These are phyloP conservation scores for Apodospora peruviana DNA, from an alignment of 495 filamentous ascomycete genomes.

Conservation along the genomic window DNA sequence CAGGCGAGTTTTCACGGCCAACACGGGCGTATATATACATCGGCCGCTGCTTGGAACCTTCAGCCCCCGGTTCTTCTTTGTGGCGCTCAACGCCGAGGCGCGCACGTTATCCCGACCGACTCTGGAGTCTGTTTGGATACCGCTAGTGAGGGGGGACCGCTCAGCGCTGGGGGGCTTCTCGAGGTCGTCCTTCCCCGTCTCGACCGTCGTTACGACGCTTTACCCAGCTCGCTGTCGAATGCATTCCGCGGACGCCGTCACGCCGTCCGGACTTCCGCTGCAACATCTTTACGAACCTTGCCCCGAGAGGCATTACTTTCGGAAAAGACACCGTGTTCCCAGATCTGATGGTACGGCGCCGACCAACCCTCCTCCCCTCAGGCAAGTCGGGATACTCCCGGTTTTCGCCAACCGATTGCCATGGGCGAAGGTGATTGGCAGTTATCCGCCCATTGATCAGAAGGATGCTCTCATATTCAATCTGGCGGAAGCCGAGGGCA, in stretches of 20 bases:
- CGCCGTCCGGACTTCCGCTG: background rate
- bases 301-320: background rate
- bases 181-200: background rate
- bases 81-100: background rate
- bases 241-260: background rate
- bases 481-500: background rate
- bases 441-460: background rate
- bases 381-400: background rate
- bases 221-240: background rate
- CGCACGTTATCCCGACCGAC: background rate
- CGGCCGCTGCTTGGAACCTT: background rate
- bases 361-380: background rate
- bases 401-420: background rate
- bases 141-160: background rate
- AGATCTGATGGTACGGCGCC: background rate
- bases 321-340: background rate
- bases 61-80: background rate
- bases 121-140: background rate
- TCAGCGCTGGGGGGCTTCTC: background rate
- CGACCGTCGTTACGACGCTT: background rate
- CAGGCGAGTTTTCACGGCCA: background rate
- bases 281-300: background rate
- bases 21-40: background rate
- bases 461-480: background rate
- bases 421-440: background rate